Percentiles rank a stretch among this genome's conserved stretches.
Conservation (phyloP, 2,329 filamentous ascomycete genomes). For the Pseudogymnoascus sp. region DNA sequence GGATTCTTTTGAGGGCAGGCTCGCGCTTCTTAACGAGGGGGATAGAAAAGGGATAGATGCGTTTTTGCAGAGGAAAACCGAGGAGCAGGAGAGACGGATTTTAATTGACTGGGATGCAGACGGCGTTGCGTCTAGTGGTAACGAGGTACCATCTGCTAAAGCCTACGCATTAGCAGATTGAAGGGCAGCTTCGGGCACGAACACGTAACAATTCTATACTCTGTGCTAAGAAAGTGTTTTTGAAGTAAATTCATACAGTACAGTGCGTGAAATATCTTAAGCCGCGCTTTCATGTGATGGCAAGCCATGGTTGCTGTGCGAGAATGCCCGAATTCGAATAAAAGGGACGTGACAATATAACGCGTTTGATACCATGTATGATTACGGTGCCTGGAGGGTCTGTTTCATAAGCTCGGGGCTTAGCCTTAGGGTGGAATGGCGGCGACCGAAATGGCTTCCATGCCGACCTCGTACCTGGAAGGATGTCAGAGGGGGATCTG, state of each 20-base stretch:
- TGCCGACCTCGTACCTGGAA: not conserved
- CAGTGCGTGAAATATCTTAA: not conserved
- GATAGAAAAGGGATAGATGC: conserved; percentile 26
- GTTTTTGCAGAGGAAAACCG: conserved; percentile 29
- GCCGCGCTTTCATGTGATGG: not conserved
- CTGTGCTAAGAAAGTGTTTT: not conserved
- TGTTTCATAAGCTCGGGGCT: not conserved
- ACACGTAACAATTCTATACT: not conserved
- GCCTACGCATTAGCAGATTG: not conserved
- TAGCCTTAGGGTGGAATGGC: not conserved
- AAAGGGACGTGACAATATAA: not conserved
- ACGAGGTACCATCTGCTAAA: not conserved
- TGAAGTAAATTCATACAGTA: not conserved
- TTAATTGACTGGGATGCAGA: conserved; percentile 6
- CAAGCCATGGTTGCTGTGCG: not conserved
- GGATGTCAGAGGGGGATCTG: not conserved
- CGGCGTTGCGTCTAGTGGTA: not conserved
- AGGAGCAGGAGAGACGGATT: conserved; percentile 17
- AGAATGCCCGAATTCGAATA: not conserved
- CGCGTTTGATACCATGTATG: not conserved
- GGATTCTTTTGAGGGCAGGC: conserved; percentile 24
- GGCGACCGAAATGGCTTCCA: not conserved
- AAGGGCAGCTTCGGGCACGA: not conserved
- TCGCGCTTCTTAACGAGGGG: conserved; percentile 24
- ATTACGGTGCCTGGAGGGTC: not conserved